These are phyloP conservation scores for Zelonia costaricensis DNA, from an alignment of 208 protist genomes.

Conservation along the genomic window DNA sequence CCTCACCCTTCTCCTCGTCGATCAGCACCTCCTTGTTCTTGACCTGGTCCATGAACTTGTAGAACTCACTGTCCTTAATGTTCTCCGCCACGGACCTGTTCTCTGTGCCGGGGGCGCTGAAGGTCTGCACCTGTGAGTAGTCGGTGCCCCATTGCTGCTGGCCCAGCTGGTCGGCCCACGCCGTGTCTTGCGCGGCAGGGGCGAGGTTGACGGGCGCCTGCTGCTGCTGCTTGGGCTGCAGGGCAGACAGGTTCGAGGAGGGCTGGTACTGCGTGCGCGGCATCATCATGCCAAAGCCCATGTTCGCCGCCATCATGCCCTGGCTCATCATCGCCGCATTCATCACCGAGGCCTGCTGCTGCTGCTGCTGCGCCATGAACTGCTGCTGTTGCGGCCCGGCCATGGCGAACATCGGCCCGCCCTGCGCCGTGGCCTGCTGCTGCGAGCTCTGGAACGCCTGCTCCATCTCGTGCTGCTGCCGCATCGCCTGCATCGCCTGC, in stretches of 20 bases:
- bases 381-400: slow-evolving; percentile 27
- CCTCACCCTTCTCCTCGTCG: slow-evolving; percentile 76
- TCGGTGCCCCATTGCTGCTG: slow-evolving; percentile 73
- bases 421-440: slow-evolving; percentile 23
- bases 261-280: slow-evolving; percentile 51
- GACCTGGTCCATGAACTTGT: slow-evolving; percentile 82
- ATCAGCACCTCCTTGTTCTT: slow-evolving; percentile 73
- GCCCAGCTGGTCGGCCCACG: slow-evolving; percentile 64
- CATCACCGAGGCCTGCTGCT: slow-evolving; percentile 31
- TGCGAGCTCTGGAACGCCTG: slow-evolving; percentile 42
- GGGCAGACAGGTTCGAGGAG: slow-evolving; percentile 25
- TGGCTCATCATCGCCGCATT: slow-evolving; percentile 47
- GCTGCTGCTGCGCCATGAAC: slow-evolving; percentile 40
- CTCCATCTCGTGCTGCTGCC: slow-evolving; percentile 70
- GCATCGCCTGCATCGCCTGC: slow-evolving; percentile 42
- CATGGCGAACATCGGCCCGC: slow-evolving; percentile 25
- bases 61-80: slow-evolving; percentile 70
- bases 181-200: slow-evolving; percentile 18
- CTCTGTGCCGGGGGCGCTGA: slow-evolving; percentile 44
- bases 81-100: slow-evolving; percentile 60
- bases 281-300: slow-evolving; percentile 54
- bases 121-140: slow-evolving; percentile 70
- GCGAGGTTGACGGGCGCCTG: slow-evolving; percentile 17
- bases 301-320: slow-evolving; percentile 38
- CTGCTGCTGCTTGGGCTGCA: slow-evolving; percentile 37